Evolutionary conservation across 352 stramenopile genomes (phyloP).

Genomic region (Nothophytophthora sp.): DNA sequence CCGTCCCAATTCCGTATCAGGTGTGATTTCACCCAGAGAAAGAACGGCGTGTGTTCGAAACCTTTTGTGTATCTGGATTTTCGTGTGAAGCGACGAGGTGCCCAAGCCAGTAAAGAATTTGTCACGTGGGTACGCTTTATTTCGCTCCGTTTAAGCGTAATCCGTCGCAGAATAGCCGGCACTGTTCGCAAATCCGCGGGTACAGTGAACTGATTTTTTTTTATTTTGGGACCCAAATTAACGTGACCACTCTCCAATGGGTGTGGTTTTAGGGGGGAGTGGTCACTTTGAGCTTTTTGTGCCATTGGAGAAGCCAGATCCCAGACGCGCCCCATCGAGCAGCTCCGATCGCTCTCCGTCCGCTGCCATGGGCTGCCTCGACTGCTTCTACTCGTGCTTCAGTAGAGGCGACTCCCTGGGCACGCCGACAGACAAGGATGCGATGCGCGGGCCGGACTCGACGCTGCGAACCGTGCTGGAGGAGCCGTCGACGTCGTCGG

Average conservation of each 20-base stretch:
- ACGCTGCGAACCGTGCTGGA: slow-evolving; percentile 12
- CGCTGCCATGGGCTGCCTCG: slow-evolving; percentile 59
- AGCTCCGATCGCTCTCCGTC: not conserved
- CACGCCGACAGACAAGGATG: slow-evolving; percentile 22
- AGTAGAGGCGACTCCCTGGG: slow-evolving; percentile 11
- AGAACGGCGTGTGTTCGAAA: too few species aligned
- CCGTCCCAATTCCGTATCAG: too few species aligned
- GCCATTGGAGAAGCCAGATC: not conserved
- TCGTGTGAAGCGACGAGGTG: too few species aligned
- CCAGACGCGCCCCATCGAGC: not conserved
- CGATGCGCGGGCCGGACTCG: slow-evolving; percentile 3
- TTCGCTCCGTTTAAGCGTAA: not conserved
- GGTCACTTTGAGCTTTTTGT: not conserved
- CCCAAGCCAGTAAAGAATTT: too few species aligned
- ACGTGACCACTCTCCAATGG: too few species aligned
- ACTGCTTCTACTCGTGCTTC: slow-evolving; percentile 68
- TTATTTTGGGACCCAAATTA: not conserved
- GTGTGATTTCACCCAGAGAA: too few species aligned
- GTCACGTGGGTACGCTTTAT: too few species aligned
- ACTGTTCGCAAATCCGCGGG: not conserved
- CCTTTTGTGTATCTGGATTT: too few species aligned
- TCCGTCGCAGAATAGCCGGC: not conserved
- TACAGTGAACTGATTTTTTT: not conserved
- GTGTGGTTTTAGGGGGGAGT: too few species aligned
- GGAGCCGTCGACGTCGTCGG: slow-evolving; percentile 10